Evolutionary conservation across 257 asterid species (phyloP), one percentile per base, ranked within the genome.

Genomic region (Jasminum sambac): DNA sequence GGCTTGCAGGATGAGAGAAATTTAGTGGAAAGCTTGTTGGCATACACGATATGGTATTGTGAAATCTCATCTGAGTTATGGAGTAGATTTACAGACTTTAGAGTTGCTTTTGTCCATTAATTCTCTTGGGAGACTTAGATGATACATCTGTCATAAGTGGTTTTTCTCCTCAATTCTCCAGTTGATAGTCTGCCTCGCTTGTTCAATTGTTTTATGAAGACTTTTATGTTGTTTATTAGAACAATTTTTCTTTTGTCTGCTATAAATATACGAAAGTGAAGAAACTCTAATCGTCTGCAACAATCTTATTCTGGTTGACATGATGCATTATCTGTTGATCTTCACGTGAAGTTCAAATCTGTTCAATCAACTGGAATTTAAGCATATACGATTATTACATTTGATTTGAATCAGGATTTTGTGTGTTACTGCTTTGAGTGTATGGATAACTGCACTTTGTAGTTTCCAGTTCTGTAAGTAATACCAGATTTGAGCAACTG

Each of bases 401-500:
- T 52, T 46, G 61, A 38, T 43, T 26, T 2, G 25, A 50, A 40
- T 41, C 65, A 3, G 21, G 16, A 58, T 63, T 72, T 52, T 41
- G 66, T 39, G 67, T 23, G 48, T 64, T 68, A 67, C 70, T 46
- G 26, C 62, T 34, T 62, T 23, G 19, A 69, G 43, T 69, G 41
- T 72, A 65, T 77, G 90, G 98, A 93, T 93, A 97, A 91, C 97
- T 13, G 97, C 97, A 34, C 96, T 89, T 40, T 95, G 97, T 6
- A 96, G 97, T 73, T 90, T 93, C 77, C 97, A 93, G 76, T 93
- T 93, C 79, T 93, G 98, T 82, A 93, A 89, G 85, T 96, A 93
- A 71, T 93, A 93, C 97, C 55, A 81, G 98, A 81, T 90, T 93
- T 77, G 98, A 93, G 79, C 96, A 93, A 66, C 88, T 93, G 72